phyloP scores from a whole-genome alignment of 1,139 yeast genomes.

The Debaryomyces udenii region DNA sequence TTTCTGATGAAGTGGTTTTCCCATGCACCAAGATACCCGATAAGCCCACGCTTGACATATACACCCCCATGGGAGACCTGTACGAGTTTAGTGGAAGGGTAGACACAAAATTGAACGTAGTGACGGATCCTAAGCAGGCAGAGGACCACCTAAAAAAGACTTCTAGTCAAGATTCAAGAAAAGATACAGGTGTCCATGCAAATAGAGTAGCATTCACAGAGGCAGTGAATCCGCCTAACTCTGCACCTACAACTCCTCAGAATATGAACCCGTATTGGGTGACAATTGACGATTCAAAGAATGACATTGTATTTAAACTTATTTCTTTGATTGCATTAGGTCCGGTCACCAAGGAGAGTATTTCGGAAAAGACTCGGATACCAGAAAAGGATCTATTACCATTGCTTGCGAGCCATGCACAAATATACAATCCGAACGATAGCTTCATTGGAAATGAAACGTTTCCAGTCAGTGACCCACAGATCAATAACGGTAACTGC shows the following conservation, averaged over 20 bases:
- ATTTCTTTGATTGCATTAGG: conserved; percentile 43
- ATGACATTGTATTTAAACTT: conserved; percentile 29
- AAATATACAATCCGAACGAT: conserved; percentile 36
- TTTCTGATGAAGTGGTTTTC: conserved; percentile 30
- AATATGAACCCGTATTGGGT: conserved; percentile 22
- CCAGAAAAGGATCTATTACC: conserved; percentile 10
- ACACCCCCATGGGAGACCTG: conserved; percentile 21
- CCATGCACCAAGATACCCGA: conserved; percentile 43
- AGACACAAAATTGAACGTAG: conserved; percentile 34
- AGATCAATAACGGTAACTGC: conserved; percentile 12
- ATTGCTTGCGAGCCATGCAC: conserved; percentile 26
- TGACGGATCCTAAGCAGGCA: conserved; percentile 32
- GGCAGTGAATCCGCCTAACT: neutral
- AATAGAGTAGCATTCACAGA: neutral
- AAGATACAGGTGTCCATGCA: neutral
- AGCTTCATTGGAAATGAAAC: conserved; percentile 36
- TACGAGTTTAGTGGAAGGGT: conserved; percentile 35
- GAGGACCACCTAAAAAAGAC: conserved; percentile 6
- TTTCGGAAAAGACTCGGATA: conserved; percentile 18
- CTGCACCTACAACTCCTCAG: conserved; percentile 12
- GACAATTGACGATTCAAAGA: conserved; percentile 24
- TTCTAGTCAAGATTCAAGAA: neutral
- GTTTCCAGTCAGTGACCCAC: conserved; percentile 26
- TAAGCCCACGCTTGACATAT: conserved; percentile 40
- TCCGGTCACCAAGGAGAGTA: conserved; percentile 30